Base-by-base conservation (phyloP, 1,284 basidiomycete genomes). In the Tilletia walkeri region DNA sequence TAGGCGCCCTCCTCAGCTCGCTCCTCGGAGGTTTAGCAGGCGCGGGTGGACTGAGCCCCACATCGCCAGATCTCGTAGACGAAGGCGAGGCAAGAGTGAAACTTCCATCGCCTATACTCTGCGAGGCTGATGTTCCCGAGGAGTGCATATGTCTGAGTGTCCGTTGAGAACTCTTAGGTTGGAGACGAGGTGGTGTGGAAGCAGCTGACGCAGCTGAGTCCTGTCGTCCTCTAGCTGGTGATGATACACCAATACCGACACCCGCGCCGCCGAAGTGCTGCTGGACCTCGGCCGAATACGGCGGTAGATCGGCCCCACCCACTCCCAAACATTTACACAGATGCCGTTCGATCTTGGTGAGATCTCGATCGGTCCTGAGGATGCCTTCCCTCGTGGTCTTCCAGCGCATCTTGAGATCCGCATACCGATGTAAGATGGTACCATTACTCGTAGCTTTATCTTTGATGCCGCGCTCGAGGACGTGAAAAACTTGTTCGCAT, bases 401-500 rank as follows among this genome's bases (percentile, higher is more conserved):
- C 93, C 93, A 95, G 65, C 92, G 88, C 77, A 91, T 88, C 34
- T 90, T 91, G 70, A 91, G 91, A 80, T 94, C 93, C 9, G 90
- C 90, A 79, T 91, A 92, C 73, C 93, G 87, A 70, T 94, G 88
- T 69, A 97, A 84, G 36, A 93, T 92, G 85, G 95, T 94, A 2
- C 95, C 95, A 75, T 98, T 97, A 87, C 92, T 93, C 18, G 94
- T 95, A 0, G 92, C 90, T 66, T 93, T 88, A 75, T 95, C 93
- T 72, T 89, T 88, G 39, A 97, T 91, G 49, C 93, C 93, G 83
- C 93, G 95, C 81, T 94, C 93, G 78, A 97, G 91, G 77, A 94
- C 94, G 24, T 90, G 89, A n/a, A 98, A 87, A 50, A 95, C 94
- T 82, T 94, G 94, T 12, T 90, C 91, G 3, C 93, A 92, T 30